phyloP scores from a whole-genome alignment of 805 yeast genomes.

The Myxozyma udenii region DNA sequence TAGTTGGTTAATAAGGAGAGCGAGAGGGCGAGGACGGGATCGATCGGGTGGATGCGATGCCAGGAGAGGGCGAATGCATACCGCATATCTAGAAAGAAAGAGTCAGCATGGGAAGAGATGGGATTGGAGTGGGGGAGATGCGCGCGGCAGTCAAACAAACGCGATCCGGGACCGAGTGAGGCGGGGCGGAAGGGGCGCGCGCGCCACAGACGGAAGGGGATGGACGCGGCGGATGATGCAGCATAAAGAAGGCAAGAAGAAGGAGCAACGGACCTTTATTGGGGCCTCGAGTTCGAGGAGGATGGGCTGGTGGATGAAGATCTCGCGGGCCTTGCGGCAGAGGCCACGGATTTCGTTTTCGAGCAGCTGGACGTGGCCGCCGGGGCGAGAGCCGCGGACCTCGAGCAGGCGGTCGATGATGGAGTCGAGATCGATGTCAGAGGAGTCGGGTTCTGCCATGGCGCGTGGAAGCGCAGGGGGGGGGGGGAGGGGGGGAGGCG shows the following conservation, averaged over 20 bases:
- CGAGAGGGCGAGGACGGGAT: neutral
- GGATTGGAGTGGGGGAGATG: neutral
- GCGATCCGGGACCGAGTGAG: neutral
- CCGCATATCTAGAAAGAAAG: conserved; percentile 19
- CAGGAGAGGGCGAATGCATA: conserved; percentile 9
- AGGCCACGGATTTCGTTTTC: conserved; percentile 93
- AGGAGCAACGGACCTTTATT: conserved; percentile 62
- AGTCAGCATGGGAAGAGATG: conserved; percentile 4
- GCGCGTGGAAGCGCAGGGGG: neutral
- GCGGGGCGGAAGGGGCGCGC: neutral
- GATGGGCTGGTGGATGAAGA: conserved; percentile 96
- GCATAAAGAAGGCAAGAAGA: too few species aligned
- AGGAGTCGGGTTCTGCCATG: conserved; percentile 21
- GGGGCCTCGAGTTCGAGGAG: conserved; percentile 95
- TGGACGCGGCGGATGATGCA: too few species aligned
- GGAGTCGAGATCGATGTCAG: conserved; percentile 92
- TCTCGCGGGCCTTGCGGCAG: conserved; percentile 97
- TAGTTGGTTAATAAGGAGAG: neutral
- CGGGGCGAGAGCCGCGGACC: conserved; percentile 98
- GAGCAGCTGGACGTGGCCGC: conserved; percentile 88
- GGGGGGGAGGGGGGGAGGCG: conserved; percentile 1
- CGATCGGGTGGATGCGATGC: neutral
- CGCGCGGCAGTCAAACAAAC: neutral
- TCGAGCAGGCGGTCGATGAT: conserved; percentile 94
- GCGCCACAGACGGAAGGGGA: too few species aligned